Evolutionary conservation across 495 filamentous ascomycete genomes (phyloP), one percentile per base, ranked within the genome.

Genomic region (Xylaria venustula): DNA sequence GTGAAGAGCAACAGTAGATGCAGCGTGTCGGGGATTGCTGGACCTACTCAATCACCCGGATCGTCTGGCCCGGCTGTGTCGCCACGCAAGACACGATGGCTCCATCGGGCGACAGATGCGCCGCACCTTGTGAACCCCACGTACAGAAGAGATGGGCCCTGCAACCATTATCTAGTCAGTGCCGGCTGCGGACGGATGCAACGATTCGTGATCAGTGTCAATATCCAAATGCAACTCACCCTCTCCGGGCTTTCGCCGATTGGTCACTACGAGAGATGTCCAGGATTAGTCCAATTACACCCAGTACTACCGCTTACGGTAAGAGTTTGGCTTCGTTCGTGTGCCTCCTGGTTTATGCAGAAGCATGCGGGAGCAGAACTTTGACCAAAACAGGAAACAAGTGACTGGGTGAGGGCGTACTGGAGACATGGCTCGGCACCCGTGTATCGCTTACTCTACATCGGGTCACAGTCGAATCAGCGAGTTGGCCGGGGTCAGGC

Each of bases 81-180:
- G 81, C 82, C 42, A 79, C 73, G 36, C 71, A 75, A 55, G 83
- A 77, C 40, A 77, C 64, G 57, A 75, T 69, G 19, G 68, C 70
- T 47, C 68, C 64, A 36, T 72, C 68, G 7, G 65, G 64, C 51
- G 71, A 70, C 40, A 77, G 79, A 49, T 74, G 78, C 22, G 75
- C 74, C 15, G 85, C 87, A 34, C 88, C 88, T 40, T 79, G 71
- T 49, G 80, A 70, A 49, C 88, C 87, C 88, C 88, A 91, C 56
- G 88, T 89, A 71, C 88, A 90, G 54, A 80, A 78, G 45, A 87
- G 72, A 22, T 86, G 69, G 23, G 79, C 77, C 42, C 87, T 89
- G 56, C 51, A 58, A 62, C 57, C 55, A 45, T 68, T 54, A 65
- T 66, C 60, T 14, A n/a, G 42, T 68, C 69, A 69, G 60, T 61